These are phyloP conservation scores for Claviceps arundinis DNA, from an alignment of 2,329 filamentous ascomycete genomes.

Conservation along the genomic window DNA sequence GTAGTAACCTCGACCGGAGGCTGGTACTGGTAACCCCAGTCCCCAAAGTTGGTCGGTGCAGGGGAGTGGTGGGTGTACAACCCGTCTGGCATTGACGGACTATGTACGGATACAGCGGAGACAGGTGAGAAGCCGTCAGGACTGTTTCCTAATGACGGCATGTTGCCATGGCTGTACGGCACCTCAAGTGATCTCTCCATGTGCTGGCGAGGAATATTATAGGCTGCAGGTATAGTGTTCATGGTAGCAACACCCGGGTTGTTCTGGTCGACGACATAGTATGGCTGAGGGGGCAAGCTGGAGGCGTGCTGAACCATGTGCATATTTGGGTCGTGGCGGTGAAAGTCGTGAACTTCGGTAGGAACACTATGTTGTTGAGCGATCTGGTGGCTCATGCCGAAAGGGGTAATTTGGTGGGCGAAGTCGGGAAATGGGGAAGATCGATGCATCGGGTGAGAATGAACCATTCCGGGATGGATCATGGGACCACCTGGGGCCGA, in stretches of 20 bases:
- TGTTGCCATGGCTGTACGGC: conserved; percentile 33
- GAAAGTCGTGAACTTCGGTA: conserved; percentile 30
- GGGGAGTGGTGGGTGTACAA: conserved; percentile 44
- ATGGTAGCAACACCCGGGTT: conserved; percentile 50
- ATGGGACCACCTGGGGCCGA: conserved; percentile 25
- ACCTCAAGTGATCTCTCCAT: conserved; percentile 37
- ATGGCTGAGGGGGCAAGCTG: conserved; percentile 33
- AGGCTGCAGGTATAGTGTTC: conserved; percentile 39
- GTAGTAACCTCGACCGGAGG: conserved; percentile 42
- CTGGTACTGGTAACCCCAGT: conserved; percentile 46
- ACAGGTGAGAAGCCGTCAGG: conserved; percentile 44
- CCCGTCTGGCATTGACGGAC: conserved; percentile 38
- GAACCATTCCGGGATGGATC: conserved; percentile 22
- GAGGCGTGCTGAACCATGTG: conserved; percentile 37
- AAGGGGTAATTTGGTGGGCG: conserved; percentile 34
- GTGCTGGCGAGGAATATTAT: conserved; percentile 38
- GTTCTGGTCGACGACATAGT: conserved; percentile 47
- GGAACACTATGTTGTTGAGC: conserved; percentile 34
- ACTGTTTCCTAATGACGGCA: conserved; percentile 43
- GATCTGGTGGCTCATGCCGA: conserved; percentile 27
- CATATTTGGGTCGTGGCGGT: conserved; percentile 28
- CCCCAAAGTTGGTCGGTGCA: conserved; percentile 34
- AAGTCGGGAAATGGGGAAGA: conserved; percentile 43
- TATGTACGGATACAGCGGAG: conserved; percentile 38
- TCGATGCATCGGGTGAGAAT: conserved; percentile 31